Conservation (phyloP, 352 stramenopile genomes). For the Pythium grandisporangium region DNA sequence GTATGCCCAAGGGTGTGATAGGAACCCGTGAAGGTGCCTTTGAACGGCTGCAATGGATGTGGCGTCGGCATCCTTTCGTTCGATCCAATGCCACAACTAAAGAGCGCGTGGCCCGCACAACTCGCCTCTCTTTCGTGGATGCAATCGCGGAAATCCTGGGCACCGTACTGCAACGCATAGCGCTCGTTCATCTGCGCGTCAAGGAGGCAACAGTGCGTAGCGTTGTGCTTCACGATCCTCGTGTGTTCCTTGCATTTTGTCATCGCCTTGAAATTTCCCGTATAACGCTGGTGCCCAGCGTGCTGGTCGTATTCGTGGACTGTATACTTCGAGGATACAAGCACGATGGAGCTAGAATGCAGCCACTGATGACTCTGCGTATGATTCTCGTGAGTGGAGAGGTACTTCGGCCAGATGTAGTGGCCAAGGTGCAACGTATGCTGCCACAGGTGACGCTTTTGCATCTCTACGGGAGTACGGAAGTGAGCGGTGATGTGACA, state of each 20-base stretch:
- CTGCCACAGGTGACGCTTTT: conserved; percentile 26
- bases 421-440: conserved; percentile 7
- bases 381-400: conserved; percentile 51
- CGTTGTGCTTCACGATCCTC: conserved; percentile 30
- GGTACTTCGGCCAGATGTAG: conserved; percentile 16
- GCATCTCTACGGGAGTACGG: conserved; percentile 60
- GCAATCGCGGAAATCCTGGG: conserved; percentile 51
- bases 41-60: conserved; percentile 45
- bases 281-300: conserved; percentile 39
- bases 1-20: conserved; percentile 28
- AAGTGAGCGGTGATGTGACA: conserved; percentile 52
- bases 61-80: conserved; percentile 27
- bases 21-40: conserved; percentile 28
- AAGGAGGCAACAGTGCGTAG: neutral
- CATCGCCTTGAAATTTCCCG: conserved; percentile 17
- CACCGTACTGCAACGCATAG: conserved; percentile 21
- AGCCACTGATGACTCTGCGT: conserved; percentile 11
- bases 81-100: neutral
- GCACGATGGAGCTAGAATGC: no score
- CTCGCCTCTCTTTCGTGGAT: conserved; percentile 24
- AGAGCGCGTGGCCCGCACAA: conserved; percentile 32
- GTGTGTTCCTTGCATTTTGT: conserved; percentile 16
- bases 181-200: conserved; percentile 28
- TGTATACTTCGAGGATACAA: neutral
- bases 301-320: conserved; percentile 24